Percentiles rank a stretch among this genome's conserved stretches.
These are phyloP conservation scores for Cercospora janseana DNA, from an alignment of 2,329 filamentous ascomycete genomes.

Conservation along the genomic window DNA sequence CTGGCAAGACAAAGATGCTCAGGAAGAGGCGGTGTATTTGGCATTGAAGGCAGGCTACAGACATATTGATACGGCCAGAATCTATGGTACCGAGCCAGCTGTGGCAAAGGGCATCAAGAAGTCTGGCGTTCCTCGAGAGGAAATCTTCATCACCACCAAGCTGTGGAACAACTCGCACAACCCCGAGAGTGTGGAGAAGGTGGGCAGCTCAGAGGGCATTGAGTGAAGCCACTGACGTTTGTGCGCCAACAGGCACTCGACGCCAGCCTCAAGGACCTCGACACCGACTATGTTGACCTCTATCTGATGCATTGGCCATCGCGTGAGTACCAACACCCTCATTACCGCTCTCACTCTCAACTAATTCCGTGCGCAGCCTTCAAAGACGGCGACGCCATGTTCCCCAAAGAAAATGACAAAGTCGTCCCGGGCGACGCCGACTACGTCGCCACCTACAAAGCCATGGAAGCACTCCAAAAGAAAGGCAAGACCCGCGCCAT, in stretches of 20 bases:
- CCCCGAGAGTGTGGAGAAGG: conserved; percentile 58
- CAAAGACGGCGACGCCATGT: conserved; percentile 42
- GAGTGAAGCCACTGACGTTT: too few relatives aligned
- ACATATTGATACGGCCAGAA: conserved; percentile 52
- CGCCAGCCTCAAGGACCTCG: conserved; percentile 61
- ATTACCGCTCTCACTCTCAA: neutral
- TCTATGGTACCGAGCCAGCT: conserved; percentile 59
- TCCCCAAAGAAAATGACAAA: conserved; percentile 48
- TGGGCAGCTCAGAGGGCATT: neutral
- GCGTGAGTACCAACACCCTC: conserved; percentile 13
- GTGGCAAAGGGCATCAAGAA: conserved; percentile 64
- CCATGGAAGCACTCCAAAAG: conserved; percentile 38
- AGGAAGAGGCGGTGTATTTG: conserved; percentile 48
- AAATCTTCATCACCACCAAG: conserved; percentile 65
- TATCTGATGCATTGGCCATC: conserved; percentile 68
- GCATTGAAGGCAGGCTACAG: conserved; percentile 54
- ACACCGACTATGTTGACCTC: conserved; percentile 66
- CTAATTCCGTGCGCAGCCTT: neutral
- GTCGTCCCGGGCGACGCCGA: conserved; percentile 46
- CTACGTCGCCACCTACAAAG: conserved; percentile 54
- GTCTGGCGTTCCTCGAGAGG: conserved; percentile 60
- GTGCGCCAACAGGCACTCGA: too few relatives aligned
- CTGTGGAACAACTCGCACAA: conserved; percentile 58
- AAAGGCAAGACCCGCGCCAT: conserved; percentile 49
- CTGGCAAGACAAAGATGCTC: conserved; percentile 53